Conservation (phyloP, 768 basidiomycete genomes). For the Pulveroboletus sp. region DNA sequence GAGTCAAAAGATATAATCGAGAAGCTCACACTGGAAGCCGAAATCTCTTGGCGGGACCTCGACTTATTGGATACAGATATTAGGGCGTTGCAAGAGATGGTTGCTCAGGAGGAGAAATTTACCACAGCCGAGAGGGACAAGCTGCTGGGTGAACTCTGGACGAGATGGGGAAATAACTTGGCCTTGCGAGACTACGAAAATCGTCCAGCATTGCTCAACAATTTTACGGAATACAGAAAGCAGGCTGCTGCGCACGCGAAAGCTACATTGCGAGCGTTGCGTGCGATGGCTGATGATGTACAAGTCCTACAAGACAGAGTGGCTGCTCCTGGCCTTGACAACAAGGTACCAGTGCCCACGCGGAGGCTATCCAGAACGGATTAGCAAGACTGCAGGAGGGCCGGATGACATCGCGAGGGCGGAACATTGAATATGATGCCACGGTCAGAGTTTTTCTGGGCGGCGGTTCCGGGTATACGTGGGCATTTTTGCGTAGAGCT, state of each 20-base stretch:
- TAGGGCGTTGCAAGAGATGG: slow-evolving; percentile 50
- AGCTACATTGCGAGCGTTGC: slow-evolving; percentile 56
- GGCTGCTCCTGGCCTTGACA: slow-evolving; percentile 57
- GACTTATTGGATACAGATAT: slow-evolving; percentile 62
- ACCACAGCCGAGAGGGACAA: slow-evolving; percentile 45
- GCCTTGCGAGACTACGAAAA: slow-evolving; percentile 46
- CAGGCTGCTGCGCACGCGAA: slow-evolving; percentile 62
- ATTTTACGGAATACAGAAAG: slow-evolving; percentile 54
- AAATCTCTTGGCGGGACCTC: slow-evolving; percentile 51
- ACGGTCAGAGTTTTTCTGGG: slow-evolving; percentile 24
- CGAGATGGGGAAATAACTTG: slow-evolving; percentile 52
- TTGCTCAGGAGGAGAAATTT: slow-evolving; percentile 52
- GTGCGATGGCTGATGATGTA: slow-evolving; percentile 66
- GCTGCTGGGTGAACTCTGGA: slow-evolving; percentile 67
- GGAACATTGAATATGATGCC: slow-evolving; percentile 40
- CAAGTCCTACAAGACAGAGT: slow-evolving; percentile 73
- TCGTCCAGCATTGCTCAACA: slow-evolving; percentile 51
- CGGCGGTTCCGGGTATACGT: slow-evolving; percentile 7
- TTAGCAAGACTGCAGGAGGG: slow-evolving; percentile 54
- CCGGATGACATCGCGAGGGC: slow-evolving; percentile 48
- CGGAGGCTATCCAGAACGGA: slow-evolving; percentile 64
- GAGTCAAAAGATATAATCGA: slow-evolving; percentile 49
- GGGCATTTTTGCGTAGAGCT: too few species aligned
- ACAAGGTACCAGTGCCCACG: slow-evolving; percentile 68
- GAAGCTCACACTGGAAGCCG: slow-evolving; percentile 63